Evolutionary conservation across 306 rosid species (phyloP).

Genomic region (Delonix regia): DNA sequence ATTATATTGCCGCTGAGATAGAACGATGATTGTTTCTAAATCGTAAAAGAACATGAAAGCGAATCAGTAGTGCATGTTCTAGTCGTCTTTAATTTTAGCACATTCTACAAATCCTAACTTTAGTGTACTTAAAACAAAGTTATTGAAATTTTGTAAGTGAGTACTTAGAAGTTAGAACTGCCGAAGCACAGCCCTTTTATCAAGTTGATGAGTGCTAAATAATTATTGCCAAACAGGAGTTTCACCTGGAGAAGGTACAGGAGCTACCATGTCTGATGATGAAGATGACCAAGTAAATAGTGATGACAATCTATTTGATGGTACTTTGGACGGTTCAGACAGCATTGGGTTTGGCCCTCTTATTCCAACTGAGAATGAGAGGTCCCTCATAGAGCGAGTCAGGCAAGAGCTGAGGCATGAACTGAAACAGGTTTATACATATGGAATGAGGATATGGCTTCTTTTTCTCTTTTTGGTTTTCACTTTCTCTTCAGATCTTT

Average conservation of each 20-base stretch:
- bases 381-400: constrained; percentile 94
- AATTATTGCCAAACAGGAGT: constrained; percentile 58
- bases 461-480: too few relatives aligned
- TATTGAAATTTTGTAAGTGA: too few relatives aligned
- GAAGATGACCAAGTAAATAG: constrained; percentile 87
- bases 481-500: neutral
- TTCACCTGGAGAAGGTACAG: constrained; percentile 95
- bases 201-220: neutral
- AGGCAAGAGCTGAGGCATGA: constrained; percentile 93
- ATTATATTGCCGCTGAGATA: neutral
- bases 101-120: neutral
- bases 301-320: constrained; percentile 71
- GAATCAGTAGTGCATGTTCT: too few relatives aligned
- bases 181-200: neutral
- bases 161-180: neutral
- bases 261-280: constrained; percentile 95
- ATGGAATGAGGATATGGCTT: neutral
- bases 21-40: neutral
- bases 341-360: constrained; percentile 98
- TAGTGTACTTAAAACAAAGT: too few relatives aligned
- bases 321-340: constrained; percentile 50
- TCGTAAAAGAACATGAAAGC: neutral
- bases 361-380: constrained; percentile 88
- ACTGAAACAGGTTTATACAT: constrained; percentile 61
- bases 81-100: too few relatives aligned